Conservation (phyloP, 2,329 filamentous ascomycete species). For the Tolypocladium capitatum region DNA sequence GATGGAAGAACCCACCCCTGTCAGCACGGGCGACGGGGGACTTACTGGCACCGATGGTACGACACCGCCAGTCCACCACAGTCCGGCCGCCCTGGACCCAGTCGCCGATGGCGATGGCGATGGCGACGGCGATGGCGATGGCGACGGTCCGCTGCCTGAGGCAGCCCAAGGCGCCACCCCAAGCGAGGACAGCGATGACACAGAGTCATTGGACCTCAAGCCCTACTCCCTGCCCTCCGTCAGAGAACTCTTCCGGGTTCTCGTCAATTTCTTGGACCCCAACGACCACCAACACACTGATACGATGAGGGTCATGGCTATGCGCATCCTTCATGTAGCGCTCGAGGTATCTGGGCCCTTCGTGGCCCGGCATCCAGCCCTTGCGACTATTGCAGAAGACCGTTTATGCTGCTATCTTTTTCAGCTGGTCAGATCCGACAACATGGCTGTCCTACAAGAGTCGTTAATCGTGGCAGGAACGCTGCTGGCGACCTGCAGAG, state of each 20-base stretch:
- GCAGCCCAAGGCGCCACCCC: neutral
- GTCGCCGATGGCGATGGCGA: slow-evolving; percentile 1
- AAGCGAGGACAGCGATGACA: slow-evolving; percentile 24
- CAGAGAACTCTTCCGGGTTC: slow-evolving; percentile 80
- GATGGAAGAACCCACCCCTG: slow-evolving; percentile 50
- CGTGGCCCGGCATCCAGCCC: slow-evolving; percentile 79
- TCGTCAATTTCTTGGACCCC: slow-evolving; percentile 87
- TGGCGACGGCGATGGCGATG: neutral
- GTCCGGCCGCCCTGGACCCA: neutral
- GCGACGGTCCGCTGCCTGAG: neutral
- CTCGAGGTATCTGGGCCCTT: slow-evolving; percentile 92
- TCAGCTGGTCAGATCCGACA: slow-evolving; percentile 90
- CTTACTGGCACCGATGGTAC: slow-evolving; percentile 2
- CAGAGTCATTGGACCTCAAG: slow-evolving; percentile 48
- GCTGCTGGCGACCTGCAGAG: slow-evolving; percentile 76
- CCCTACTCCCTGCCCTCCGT: slow-evolving; percentile 94
- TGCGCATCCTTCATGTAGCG: slow-evolving; percentile 93
- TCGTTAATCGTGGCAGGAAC: slow-evolving; percentile 87
- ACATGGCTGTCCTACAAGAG: slow-evolving; percentile 87
- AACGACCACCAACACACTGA: slow-evolving; percentile 89
- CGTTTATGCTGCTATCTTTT: slow-evolving; percentile 89
- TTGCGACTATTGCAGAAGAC: slow-evolving; percentile 82
- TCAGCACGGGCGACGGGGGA: slow-evolving; percentile 1
- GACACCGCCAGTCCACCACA: neutral
- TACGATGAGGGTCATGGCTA: slow-evolving; percentile 90